Conservation (phyloP, 768 basidiomycete species). For the Serendipita indica region DNA sequence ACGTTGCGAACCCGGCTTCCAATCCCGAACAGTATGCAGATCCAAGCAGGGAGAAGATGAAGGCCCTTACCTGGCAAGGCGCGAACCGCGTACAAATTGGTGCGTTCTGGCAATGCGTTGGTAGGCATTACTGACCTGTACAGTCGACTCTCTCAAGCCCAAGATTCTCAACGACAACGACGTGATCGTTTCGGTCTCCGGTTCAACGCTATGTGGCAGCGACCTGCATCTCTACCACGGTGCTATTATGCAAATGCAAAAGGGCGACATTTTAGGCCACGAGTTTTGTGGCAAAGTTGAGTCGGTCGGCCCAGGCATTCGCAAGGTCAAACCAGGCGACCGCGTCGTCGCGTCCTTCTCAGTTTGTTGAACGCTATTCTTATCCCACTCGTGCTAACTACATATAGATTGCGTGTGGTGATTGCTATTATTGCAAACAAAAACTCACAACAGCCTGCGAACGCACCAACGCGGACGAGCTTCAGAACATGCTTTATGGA, state of each 20-base stretch:
- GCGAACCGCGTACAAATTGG: conserved; percentile 17
- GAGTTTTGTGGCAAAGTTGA: conserved; percentile 53
- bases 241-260: conserved; percentile 51
- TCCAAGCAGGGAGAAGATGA: conserved; percentile 44
- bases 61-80: conserved; percentile 56
- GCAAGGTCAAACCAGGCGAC: conserved; percentile 43
- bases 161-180: conserved; percentile 61
- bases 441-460: conserved; percentile 63
- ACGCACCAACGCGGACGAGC: conserved; percentile 38
- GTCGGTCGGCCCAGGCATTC: conserved; percentile 48
- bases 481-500: conserved; percentile 47
- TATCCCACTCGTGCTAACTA: no score
- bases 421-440: conserved; percentile 54
- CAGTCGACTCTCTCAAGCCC: conserved; percentile 34
- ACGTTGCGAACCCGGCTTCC: neutral
- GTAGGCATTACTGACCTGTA: conserved; percentile 17
- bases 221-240: conserved; percentile 34
- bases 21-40: conserved; percentile 29
- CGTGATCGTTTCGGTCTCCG: conserved; percentile 60
- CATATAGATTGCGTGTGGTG: conserved; percentile 62
- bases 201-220: conserved; percentile 58
- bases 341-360: conserved; percentile 68
- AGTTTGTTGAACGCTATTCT: no score
- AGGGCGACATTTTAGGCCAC: conserved; percentile 64
- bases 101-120: neutral